Base-by-base conservation (phyloP, 192 early-diverging fungal genomes). In the Gryganskiella cystojenkinii region DNA sequence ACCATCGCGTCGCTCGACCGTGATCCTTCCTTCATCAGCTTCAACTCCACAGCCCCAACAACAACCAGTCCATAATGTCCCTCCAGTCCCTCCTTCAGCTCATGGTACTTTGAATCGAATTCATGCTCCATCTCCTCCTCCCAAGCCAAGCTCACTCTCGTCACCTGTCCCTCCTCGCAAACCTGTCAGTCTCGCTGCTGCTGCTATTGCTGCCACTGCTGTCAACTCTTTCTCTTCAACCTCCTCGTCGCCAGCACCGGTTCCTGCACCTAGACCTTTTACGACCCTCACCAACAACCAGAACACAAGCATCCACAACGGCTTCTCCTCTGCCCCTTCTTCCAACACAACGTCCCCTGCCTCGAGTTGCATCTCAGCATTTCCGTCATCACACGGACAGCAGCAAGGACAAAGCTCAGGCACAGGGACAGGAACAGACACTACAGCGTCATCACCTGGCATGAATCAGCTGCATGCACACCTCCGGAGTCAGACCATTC, bases 401-500 rank as follows among this genome's bases (percentile, higher is more conserved):
- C n/a, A n/a, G n/a, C n/a, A n/a, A n/a, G n/a, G n/a, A n/a, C n/a
- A 13, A 40, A 13, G 37, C 7, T 40, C 37, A 40, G 13, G 37
- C 37, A 40, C 37, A 5, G 13, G 37, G 37, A 40, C 37, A 40
- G 37, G 47, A 19, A 24, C 47, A 50, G 19, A 17, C 47, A 50
- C 9, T 5, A 13, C 22, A 13, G 13, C 37, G 13, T 40, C 37
- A 45, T 25, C 49, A 43, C 51, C 50, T 20, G 31, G 45, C 10
- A 24, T 11, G n/a, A 40, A 49, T 14, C 50, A 60, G 37, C 28
- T 47, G 35, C 45, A 67, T 46, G 46, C 65, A 20, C 61, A 63
- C 37, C 51, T 64, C 42, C 66, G 74, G 61, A 69, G 61, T 43
- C 74, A 78, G 43, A 64, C 66, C 42, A 75, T 61, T 62, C 58